phyloP scores from a whole-genome alignment of 2,329 filamentous ascomycete genomes.

The Dactylellina drechsleri region DNA sequence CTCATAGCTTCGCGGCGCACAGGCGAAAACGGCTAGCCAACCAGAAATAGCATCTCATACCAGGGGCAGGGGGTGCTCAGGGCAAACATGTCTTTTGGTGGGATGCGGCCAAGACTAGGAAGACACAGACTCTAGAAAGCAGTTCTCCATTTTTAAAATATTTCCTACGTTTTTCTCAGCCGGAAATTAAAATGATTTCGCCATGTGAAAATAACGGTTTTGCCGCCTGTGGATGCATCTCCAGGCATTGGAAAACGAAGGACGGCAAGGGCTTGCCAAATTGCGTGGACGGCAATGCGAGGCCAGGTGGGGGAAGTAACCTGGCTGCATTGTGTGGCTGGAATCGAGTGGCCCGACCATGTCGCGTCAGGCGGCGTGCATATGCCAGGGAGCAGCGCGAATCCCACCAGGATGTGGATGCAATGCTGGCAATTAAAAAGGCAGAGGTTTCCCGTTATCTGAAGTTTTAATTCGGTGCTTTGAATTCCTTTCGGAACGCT shows the following conservation, averaged over 20 bases:
- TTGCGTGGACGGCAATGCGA: conserved; percentile 5
- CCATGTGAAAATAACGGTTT: conserved; percentile 1
- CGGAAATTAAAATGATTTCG: not conserved
- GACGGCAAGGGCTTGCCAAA: not conserved
- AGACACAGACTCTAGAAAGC: no score
- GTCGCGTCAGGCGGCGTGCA: conserved; percentile 18
- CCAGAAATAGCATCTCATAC: conserved; percentile 16
- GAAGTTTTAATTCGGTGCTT: not conserved
- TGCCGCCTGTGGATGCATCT: not conserved
- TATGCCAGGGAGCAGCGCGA: not conserved
- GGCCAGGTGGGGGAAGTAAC: conserved; percentile 12
- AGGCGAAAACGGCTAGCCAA: conserved; percentile 10
- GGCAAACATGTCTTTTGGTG: no score
- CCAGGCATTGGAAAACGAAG: not conserved
- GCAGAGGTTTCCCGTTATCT: conserved; percentile 5
- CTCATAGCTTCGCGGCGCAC: conserved; percentile 4
- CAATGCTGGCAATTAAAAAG: conserved; percentile 15
- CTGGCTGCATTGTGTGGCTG: conserved; percentile 18
- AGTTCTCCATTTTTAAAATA: not conserved
- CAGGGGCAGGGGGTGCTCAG: conserved; percentile 4
- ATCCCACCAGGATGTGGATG: not conserved
- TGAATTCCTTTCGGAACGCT: not conserved
- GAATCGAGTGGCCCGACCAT: conserved; percentile 7
- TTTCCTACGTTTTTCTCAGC: not conserved
- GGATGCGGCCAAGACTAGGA: no score